Conservation (phyloP, 805 yeast species). For the Ogataea haglerorum region DNA sequence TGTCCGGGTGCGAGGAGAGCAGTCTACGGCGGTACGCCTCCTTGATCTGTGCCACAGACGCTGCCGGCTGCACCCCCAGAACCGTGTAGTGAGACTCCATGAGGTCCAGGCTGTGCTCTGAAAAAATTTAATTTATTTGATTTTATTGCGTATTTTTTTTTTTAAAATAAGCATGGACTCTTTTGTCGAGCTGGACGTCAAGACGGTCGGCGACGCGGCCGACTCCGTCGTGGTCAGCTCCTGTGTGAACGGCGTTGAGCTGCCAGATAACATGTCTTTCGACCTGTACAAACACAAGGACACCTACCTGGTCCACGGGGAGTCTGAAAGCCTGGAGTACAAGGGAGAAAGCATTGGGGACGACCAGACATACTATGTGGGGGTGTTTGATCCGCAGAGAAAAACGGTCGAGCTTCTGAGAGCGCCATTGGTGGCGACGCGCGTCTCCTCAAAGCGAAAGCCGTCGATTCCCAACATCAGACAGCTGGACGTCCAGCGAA, state of each 20-base stretch:
- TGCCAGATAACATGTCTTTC: constrained; percentile 57
- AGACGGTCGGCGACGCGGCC: constrained; percentile 40
- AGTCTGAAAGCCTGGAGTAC: constrained; percentile 67
- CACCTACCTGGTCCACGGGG: constrained; percentile 67
- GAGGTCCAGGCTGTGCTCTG: constrained; percentile 10
- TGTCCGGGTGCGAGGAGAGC: constrained; percentile 78
- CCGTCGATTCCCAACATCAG: constrained; percentile 60
- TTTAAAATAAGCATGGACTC: constrained; percentile 31
- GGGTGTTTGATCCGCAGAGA: constrained; percentile 68
- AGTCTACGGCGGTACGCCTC: constrained; percentile 62
- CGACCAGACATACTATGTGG: constrained; percentile 62
- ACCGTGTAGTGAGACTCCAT: constrained; percentile 48
- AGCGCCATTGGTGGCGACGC: constrained; percentile 58
- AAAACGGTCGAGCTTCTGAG: constrained; percentile 62
- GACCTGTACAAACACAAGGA: constrained; percentile 55
- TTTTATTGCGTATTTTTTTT: background rate
- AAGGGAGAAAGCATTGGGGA: constrained; percentile 50
- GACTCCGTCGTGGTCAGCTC: constrained; percentile 56
- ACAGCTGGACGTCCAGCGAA: constrained; percentile 48
- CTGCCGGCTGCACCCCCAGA: constrained; percentile 46
- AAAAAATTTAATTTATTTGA: constrained; percentile 1
- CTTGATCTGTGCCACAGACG: constrained; percentile 43
- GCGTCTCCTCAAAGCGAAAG: constrained; percentile 59
- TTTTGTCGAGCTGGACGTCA: constrained; percentile 17
- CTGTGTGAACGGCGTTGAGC: constrained; percentile 74